A percentile compares a stretch with the other conserved stretches of the same genome.
These are phyloP conservation scores for Heimioporus punctisporus DNA, from an alignment of 1,284 basidiomycete species.

Conservation along the genomic window DNA sequence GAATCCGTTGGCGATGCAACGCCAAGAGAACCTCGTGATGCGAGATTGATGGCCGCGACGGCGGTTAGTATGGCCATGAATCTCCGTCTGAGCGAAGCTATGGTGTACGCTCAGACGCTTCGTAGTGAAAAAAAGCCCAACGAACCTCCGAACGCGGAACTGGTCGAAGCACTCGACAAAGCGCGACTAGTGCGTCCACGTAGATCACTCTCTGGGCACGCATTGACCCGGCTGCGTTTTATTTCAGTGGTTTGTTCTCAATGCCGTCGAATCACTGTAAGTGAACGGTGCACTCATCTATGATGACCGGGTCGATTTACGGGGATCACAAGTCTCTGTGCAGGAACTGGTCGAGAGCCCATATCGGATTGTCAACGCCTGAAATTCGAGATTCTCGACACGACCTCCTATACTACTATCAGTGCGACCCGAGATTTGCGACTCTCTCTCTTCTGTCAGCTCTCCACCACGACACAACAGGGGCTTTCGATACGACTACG, in stretches of 20 bases:
- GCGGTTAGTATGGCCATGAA: conserved; percentile 51
- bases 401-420: conserved; percentile 25
- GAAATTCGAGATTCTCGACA: conserved; percentile 31
- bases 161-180: conserved; percentile 35
- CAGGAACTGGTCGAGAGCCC: conserved; percentile 40
- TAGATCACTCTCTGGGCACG: conserved; percentile 7
- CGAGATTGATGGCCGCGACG: conserved; percentile 41
- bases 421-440: conserved; percentile 35
- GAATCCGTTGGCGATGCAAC: conserved; percentile 36
- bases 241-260: conserved; percentile 41
- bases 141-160: conserved; percentile 22
- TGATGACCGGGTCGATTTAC: conserved; percentile 3
- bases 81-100: conserved; percentile 38
- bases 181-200: conserved; percentile 38
- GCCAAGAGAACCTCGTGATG: conserved; percentile 37
- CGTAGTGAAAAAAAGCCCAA: conserved; percentile 28
- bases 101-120: conserved; percentile 31
- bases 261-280: conserved; percentile 42
- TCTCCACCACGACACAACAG: conserved; percentile 32
- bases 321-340: conserved; percentile 35
- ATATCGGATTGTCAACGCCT: conserved; percentile 35
- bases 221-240: conserved; percentile 10
- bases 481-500: conserved; percentile 34
- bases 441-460: conserved; percentile 36
- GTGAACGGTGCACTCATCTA: conserved; percentile 10